These are phyloP conservation scores for Massospora cicadina DNA, from an alignment of 371 early-diverging fungal genomes.

Conservation along the genomic window DNA sequence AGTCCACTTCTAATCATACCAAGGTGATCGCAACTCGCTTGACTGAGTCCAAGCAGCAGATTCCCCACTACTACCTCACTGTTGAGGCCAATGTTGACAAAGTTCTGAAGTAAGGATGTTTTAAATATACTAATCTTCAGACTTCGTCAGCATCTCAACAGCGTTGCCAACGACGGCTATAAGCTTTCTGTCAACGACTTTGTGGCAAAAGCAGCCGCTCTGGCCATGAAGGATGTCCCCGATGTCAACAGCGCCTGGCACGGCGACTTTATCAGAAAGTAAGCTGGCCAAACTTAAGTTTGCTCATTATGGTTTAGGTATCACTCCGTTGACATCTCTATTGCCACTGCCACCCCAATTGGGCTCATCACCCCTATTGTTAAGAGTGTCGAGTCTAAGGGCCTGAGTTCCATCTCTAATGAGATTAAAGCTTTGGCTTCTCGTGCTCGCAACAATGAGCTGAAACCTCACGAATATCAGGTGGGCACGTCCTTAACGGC, in stretches of 20 bases:
- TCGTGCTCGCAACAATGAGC: conserved; percentile 74
- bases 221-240: conserved; percentile 81
- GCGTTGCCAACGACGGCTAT: conserved; percentile 64
- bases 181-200: conserved; percentile 97
- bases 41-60: conserved; percentile 65
- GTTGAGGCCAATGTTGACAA: conserved; percentile 78
- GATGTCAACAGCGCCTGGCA: conserved; percentile 94
- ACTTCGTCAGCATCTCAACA: conserved; percentile 82
- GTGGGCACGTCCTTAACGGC: conserved; percentile 15
- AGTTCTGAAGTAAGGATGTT: conserved; percentile 28
- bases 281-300: conserved; percentile 15
- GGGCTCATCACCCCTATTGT: conserved; percentile 97
- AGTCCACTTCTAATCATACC: neutral
- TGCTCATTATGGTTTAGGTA: conserved; percentile 26
- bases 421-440: conserved; percentile 71
- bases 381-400: conserved; percentile 60
- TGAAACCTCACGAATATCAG: conserved; percentile 91
- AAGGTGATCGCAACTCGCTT: conserved; percentile 60
- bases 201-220: conserved; percentile 86
- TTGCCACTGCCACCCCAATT: conserved; percentile 86
- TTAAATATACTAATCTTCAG: conserved; percentile 19
- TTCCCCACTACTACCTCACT: conserved; percentile 95
- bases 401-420: conserved; percentile 68
- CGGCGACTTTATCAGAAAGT: conserved; percentile 82
- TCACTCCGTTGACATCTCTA: conserved; percentile 81